Percentiles rank a stretch among this genome's conserved stretches.
Conservation (phyloP, 352 stramenopile genomes). For the Thalassiosira exigua region DNA sequence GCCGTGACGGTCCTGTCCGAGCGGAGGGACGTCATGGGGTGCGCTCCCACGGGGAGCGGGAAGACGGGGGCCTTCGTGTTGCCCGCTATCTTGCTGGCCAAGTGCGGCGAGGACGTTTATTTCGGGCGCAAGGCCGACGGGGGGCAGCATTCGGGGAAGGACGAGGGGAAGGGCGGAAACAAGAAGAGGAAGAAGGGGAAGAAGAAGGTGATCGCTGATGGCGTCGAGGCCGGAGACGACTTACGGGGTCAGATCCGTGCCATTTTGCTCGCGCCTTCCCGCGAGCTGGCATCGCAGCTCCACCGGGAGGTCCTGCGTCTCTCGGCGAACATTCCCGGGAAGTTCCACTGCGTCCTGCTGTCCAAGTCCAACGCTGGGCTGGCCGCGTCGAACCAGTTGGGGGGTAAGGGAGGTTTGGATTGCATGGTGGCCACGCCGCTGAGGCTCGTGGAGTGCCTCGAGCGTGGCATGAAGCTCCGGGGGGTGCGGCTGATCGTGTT, state of each 20-base stretch:
- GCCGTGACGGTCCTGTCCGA: slow-evolving; percentile 65
- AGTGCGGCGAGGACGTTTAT: slow-evolving; percentile 66
- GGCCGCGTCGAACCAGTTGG: slow-evolving; percentile 63
- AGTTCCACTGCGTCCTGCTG: slow-evolving; percentile 83
- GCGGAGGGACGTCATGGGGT: slow-evolving; percentile 92
- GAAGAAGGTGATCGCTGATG: slow-evolving; percentile 28
- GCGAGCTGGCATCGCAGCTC: slow-evolving; percentile 97
- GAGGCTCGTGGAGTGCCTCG: slow-evolving; percentile 89
- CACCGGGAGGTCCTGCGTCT: slow-evolving; percentile 94
- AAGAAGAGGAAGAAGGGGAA: slow-evolving; percentile 48
- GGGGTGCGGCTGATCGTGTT: slow-evolving; percentile 92
- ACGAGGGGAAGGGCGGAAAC: slow-evolving; percentile 9
- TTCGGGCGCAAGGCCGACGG: slow-evolving; percentile 50
- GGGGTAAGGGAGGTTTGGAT: slow-evolving; percentile 88
- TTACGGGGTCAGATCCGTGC: slow-evolving; percentile 87
- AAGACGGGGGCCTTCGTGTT: slow-evolving; percentile 99
- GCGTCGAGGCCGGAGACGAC: slow-evolving; percentile 20
- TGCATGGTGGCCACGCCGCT: slow-evolving; percentile 96
- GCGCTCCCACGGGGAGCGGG: slow-evolving; percentile 95
- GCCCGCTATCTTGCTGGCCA: slow-evolving; percentile 88
- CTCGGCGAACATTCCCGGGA: slow-evolving; percentile 80
- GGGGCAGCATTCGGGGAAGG: background rate
- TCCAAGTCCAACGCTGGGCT: slow-evolving; percentile 91
- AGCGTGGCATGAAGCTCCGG: slow-evolving; percentile 88
- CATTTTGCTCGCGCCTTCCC: slow-evolving; percentile 95